Conservation (phyloP, 2,329 filamentous ascomycete species). For the Penicillium freii region DNA sequence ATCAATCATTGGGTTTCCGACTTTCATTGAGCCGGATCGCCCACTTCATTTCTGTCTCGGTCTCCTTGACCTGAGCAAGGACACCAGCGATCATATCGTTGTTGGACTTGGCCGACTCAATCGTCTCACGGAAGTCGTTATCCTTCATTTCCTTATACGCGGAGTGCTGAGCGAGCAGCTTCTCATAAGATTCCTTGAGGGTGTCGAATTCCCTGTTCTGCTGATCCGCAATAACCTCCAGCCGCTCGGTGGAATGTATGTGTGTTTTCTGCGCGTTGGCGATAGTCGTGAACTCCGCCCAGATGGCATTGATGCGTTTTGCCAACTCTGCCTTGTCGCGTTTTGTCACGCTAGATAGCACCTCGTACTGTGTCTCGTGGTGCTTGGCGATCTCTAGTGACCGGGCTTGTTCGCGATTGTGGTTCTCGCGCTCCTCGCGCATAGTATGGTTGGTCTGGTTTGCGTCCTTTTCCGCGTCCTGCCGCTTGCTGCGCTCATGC, state of each 20-base stretch:
- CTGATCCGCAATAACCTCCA: slow-evolving; percentile 48
- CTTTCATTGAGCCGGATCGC: slow-evolving; percentile 44
- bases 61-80: slow-evolving; percentile 42
- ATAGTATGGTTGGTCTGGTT: slow-evolving; percentile 38
- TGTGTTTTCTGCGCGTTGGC: slow-evolving; percentile 39
- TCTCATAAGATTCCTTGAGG: slow-evolving; percentile 42
- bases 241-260: slow-evolving; percentile 37
- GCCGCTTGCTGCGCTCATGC: slow-evolving; percentile 43
- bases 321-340: slow-evolving; percentile 44
- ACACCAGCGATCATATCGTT: slow-evolving; percentile 37
- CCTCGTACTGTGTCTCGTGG: slow-evolving; percentile 45
- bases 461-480: slow-evolving; percentile 42
- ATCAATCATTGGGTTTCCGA: slow-evolving; percentile 23
- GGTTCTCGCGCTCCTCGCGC: slow-evolving; percentile 41
- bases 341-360: slow-evolving; percentile 40
- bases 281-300: slow-evolving; percentile 35
- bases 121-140: slow-evolving; percentile 35
- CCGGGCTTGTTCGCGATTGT: slow-evolving; percentile 40
- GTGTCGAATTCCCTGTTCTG: slow-evolving; percentile 46
- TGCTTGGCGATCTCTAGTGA: slow-evolving; percentile 41
- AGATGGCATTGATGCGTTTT: slow-evolving; percentile 39
- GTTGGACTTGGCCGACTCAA: slow-evolving; percentile 31
- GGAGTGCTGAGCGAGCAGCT: slow-evolving; percentile 40
- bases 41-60: slow-evolving; percentile 49
- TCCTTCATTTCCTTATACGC: slow-evolving; percentile 46